Evolutionary conservation across 2,329 filamentous ascomycete genomes (phyloP).

Genomic region (Aspergillus sp.): DNA sequence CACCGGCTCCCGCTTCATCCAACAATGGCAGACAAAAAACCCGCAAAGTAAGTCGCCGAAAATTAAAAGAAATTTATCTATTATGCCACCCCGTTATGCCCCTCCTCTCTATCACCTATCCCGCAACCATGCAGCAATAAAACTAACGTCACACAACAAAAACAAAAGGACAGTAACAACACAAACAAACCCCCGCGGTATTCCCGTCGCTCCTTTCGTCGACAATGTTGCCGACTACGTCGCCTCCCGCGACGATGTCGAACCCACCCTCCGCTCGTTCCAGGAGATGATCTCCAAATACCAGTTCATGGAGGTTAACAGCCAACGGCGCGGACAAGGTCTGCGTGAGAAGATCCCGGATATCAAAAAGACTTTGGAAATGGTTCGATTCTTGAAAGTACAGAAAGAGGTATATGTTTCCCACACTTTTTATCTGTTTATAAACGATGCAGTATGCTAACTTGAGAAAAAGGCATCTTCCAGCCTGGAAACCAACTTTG

Average conservation of each 20-base stretch:
- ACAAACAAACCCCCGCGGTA: conserved; percentile 42
- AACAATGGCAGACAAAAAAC: conserved; percentile 29
- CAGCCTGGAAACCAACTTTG: conserved; percentile 86
- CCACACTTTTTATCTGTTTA: not conserved
- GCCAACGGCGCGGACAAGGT: conserved; percentile 73
- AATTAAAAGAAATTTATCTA: not conserved
- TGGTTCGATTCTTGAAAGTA: conserved; percentile 78
- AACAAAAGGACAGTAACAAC: conserved; percentile 20
- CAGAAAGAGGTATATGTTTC: conserved; percentile 59
- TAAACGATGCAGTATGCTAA: not conserved
- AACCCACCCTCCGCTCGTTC: conserved; percentile 42
- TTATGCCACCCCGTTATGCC: not conserved
- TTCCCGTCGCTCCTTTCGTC: conserved; percentile 44
- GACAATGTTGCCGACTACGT: conserved; percentile 45
- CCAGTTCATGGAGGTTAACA: conserved; percentile 98
- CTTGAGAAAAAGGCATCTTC: conserved; percentile 31
- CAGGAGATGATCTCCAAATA: conserved; percentile 72
- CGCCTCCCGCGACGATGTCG: conserved; percentile 40
- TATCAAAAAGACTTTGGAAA: conserved; percentile 92
- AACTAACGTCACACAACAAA: conserved; percentile 3
- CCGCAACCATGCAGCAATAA: no score
- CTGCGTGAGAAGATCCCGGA: conserved; percentile 95
- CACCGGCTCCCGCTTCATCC: conserved; percentile 9
- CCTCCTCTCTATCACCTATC: not conserved
- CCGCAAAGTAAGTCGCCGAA: conserved; percentile 17